Base-by-base conservation (phyloP, 164 flowering plant genomes). In the Umbilicus rupestris region DNA sequence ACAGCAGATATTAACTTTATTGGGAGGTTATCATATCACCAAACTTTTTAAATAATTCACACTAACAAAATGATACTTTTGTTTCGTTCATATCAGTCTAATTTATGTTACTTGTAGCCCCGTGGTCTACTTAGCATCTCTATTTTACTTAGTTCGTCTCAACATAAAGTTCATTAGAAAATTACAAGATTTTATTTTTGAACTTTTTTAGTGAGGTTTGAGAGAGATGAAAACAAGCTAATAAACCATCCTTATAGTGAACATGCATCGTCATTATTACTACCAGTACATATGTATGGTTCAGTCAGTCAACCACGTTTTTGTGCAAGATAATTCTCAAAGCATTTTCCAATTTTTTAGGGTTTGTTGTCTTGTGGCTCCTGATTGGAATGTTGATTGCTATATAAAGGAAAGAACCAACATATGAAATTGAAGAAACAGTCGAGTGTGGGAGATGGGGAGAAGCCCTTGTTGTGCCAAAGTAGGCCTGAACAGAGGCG, bases 401-500 rank as follows among this genome's bases (percentile, higher is more conserved):
- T 50, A 50, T 50, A 22, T 50, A 50, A 50, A 22, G 57, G 12
- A 35, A 44, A 17, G 17, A 44, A n/a, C n/a, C 16, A 44, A 22
- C 52, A 47, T 8, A 50, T 3, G 11, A 50, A 28, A 50, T 50
- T 50, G 22, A 3, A n/a, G 20, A 3, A 47, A 7, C 52, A 15
- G 5, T 15, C 15, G 19, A 15, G 3, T 3, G 47, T 44, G 11
- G 1, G 16, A 39, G 15, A 78, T 79, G 82, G 82, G 77, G 63
- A 76, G 79, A 66, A 70, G 70, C 19, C 74, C 82, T 55, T 76
- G 76, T 45, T 76, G 79, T 58, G 35, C 75, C 8, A 78, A 74
- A 68, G 74, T 70, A 66, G 78, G 74, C 16, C 55, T 73, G 71
- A 78, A 68, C 69, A 73, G 71, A 70, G 81, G 82, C 7, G 74